Evolutionary conservation across 140 eudicot species (phyloP).

Genomic region (Eryngium alpinum): DNA sequence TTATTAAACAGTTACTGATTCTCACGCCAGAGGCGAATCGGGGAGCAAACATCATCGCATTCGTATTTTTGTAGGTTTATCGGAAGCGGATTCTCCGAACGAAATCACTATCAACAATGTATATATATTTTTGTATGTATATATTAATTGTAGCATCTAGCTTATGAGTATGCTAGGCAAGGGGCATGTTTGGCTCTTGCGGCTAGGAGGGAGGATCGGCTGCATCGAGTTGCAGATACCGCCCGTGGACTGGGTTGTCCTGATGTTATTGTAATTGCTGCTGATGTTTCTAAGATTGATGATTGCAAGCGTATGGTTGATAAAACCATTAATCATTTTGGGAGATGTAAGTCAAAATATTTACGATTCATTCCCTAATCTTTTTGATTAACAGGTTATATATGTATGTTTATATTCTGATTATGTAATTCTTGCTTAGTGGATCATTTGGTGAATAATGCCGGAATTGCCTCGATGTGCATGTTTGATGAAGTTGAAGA

Average conservation of each 20-base stretch:
- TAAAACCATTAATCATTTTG: slow-evolving; percentile 35
- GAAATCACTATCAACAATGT: too few species aligned
- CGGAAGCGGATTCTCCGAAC: too few species aligned
- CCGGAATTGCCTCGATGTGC: slow-evolving; percentile 43
- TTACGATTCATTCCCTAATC: too few species aligned
- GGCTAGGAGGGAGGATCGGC: slow-evolving; percentile 45
- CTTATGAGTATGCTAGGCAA: slow-evolving; percentile 50
- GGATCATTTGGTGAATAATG: slow-evolving; percentile 78
- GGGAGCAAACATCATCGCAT: too few species aligned
- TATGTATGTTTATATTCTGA: not conserved
- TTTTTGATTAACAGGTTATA: not conserved
- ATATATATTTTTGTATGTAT: not conserved
- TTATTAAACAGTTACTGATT: too few species aligned
- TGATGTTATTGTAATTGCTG: slow-evolving; percentile 33
- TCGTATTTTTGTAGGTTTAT: too few species aligned
- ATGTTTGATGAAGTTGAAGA: slow-evolving; percentile 60
- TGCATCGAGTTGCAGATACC: slow-evolving; percentile 37
- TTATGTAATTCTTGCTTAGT: slow-evolving; percentile 18
- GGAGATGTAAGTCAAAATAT: slow-evolving; percentile 39
- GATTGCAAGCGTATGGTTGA: slow-evolving; percentile 41
- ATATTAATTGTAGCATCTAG: slow-evolving; percentile 38
- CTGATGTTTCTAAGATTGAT: slow-evolving; percentile 36
- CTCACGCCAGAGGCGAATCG: too few species aligned
- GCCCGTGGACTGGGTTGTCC: slow-evolving; percentile 39
- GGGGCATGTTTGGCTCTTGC: slow-evolving; percentile 45